Percentiles rank a stretch among this genome's conserved stretches.
phyloP scores from a whole-genome alignment of 2,329 filamentous ascomycete species.

The Fusarium xylarioides region DNA sequence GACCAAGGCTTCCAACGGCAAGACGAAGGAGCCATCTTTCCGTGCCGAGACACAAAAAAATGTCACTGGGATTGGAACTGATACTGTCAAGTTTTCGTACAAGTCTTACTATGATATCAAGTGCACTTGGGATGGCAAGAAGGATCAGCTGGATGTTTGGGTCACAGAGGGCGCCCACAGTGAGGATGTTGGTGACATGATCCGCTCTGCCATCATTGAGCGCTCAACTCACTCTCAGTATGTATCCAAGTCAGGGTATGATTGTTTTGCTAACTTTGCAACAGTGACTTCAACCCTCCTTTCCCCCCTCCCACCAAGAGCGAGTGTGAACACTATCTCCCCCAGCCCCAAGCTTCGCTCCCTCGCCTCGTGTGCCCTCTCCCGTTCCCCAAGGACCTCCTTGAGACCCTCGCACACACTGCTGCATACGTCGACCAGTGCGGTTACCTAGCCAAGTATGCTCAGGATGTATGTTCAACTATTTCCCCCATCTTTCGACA shows the following conservation, averaged over 20 bases:
- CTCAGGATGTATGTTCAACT: background rate
- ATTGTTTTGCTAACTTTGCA: background rate
- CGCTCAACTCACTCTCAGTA: conserved; percentile 14
- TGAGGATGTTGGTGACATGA: conserved; percentile 8
- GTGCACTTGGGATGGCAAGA: conserved; percentile 23
- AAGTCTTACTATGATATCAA: conserved; percentile 19
- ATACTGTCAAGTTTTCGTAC: conserved; percentile 15
- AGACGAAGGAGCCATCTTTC: conserved; percentile 6
- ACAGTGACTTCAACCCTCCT: conserved; percentile 11
- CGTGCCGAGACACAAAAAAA: background rate
- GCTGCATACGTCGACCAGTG: conserved; percentile 25
- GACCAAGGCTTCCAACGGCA: conserved; percentile 1
- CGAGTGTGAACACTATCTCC: conserved; percentile 22
- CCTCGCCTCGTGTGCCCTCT: conserved; percentile 6
- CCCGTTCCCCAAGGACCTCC: conserved; percentile 18
- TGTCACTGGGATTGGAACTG: background rate
- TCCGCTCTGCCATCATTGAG: conserved; percentile 11
- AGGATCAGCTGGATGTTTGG: conserved; percentile 19
- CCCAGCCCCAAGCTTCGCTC: conserved; percentile 17
- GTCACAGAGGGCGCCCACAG: background rate
- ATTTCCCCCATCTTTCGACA: accelerated
- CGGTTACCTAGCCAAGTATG: conserved; percentile 33
- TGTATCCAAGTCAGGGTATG: background rate
- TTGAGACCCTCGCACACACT: conserved; percentile 22
- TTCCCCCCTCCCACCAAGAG: background rate